Evolutionary conservation across 73 alveolate species (phyloP).

Genomic region (Effrenium voratum): DNA sequence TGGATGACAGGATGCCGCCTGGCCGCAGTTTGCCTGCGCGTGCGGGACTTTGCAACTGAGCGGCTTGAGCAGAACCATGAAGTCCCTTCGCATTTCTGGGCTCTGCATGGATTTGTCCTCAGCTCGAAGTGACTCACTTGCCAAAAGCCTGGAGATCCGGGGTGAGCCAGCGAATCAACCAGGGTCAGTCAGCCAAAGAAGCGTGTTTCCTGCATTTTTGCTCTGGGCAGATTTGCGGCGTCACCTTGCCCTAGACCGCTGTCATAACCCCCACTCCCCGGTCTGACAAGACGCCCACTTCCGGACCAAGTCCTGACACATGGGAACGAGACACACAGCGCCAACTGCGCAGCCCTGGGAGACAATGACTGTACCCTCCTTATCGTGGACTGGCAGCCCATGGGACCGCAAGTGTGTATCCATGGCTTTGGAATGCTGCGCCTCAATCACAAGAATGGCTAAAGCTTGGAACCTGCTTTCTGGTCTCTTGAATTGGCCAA

Average conservation of each 20-base stretch:
- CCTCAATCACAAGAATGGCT: no score
- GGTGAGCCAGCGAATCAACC: no score
- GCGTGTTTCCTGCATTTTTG: no score
- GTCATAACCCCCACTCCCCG: neutral
- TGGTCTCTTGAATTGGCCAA: no score
- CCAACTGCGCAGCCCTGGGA: neutral
- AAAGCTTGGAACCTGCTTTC: no score
- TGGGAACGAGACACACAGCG: neutral
- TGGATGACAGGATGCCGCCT: no score
- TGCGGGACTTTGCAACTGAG: conserved; percentile 14
- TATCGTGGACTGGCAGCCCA: conserved; percentile 72
- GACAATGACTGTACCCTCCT: neutral
- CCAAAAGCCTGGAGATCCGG: no score
- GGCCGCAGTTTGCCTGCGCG: no score
- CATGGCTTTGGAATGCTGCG: no score
- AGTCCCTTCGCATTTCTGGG: conserved; percentile 23
- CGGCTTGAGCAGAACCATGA: conserved; percentile 38
- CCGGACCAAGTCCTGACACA: conserved; percentile 54
- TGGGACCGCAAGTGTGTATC: conserved; percentile 72
- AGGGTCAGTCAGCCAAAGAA: no score
- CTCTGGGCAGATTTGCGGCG: neutral
- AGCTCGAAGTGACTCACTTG: neutral
- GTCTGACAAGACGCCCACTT: conserved; percentile 55
- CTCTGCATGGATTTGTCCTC: conserved; percentile 86
- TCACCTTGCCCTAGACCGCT: neutral